Evolutionary conservation across 2,329 filamentous ascomycete genomes (phyloP).

Genomic region (Phialocephala sp.): DNA sequence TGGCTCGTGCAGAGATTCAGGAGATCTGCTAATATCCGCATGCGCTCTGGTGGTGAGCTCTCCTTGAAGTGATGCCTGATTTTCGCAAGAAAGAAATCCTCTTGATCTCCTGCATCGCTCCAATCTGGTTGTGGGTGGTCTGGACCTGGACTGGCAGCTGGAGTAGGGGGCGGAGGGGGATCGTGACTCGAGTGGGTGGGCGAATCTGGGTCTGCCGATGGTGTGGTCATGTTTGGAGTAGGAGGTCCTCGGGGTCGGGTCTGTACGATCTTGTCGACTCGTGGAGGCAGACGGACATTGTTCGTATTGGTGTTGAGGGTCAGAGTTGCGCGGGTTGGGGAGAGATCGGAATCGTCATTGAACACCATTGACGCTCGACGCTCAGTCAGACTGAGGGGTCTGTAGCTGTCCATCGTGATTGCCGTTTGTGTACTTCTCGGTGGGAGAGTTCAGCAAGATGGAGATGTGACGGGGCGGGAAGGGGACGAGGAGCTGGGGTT

Average conservation of each 20-base stretch:
- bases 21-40: constrained; percentile 83
- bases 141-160: constrained; percentile 68
- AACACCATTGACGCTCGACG: constrained; percentile 62
- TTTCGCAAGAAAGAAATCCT: constrained; percentile 82
- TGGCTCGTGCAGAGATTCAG: constrained; percentile 95
- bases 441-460: background rate
- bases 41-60: constrained; percentile 76
- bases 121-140: constrained; percentile 70
- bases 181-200: constrained; percentile 44
- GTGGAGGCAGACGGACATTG: constrained; percentile 43
- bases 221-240: constrained; percentile 70
- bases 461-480: background rate
- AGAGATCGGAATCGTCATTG: constrained; percentile 52
- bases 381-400: constrained; percentile 65
- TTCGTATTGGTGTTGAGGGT: constrained; percentile 55
- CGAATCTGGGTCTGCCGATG: constrained; percentile 64
- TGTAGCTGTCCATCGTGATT: constrained; percentile 42
- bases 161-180: constrained; percentile 68
- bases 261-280: constrained; percentile 61
- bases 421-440: background rate
- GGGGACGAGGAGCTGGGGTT: background rate
- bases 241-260: constrained; percentile 62
- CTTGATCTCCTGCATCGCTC: constrained; percentile 78
- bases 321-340: constrained; percentile 46
- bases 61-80: constrained; percentile 81